Base-by-base conservation (phyloP, 148 eudicot species). In the Oxyria digyna region DNA sequence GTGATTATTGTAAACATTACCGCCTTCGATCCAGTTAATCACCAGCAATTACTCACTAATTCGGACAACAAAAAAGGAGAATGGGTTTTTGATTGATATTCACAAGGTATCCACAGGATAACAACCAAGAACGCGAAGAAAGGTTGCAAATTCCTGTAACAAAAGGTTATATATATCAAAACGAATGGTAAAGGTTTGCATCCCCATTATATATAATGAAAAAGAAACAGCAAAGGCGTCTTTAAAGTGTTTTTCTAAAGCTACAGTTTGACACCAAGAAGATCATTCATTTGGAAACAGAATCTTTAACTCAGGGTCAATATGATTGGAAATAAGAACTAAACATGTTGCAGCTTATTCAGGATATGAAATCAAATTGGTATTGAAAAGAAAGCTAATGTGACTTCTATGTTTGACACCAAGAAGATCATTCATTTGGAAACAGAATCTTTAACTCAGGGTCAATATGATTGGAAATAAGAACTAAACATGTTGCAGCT, bases 81-180 rank as follows among this genome's bases (percentile, higher is more conserved):
- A 57, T 57, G 64, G 32, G 32, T 57, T 8, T 57, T 57, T 35
- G 64, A 57, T 29, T 0, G 64, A 57, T 57, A 57, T 57, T 57
- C 64, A 57, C 35, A 57, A 35, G 6, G 45, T 65, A 40, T 65
- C 68, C 45, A 40, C 68, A 65, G 68, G 68, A 65, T 65, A 65
- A 40, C 68, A 18, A 9, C 68, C 68, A 40, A 65, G 43, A 35
- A 65, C 68, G 8, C 68, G 41, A 35, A 65, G 68, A 18, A 65
- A 33, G 1, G 68, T 65, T 33, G 68, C 68, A 9, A 65, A 65
- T 65, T 65, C 68, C 68, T 65, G 68, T 18, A 1, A 9, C 6
- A 64, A 57, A 27, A 27, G 1, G 14, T 0, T 15, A 3, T 3
- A 55, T 33, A 64, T 1, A 15, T 32, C 4, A 31, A 63, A 32